phyloP scores from a whole-genome alignment of 495 filamentous ascomycete species.

The Letharia lupina region DNA sequence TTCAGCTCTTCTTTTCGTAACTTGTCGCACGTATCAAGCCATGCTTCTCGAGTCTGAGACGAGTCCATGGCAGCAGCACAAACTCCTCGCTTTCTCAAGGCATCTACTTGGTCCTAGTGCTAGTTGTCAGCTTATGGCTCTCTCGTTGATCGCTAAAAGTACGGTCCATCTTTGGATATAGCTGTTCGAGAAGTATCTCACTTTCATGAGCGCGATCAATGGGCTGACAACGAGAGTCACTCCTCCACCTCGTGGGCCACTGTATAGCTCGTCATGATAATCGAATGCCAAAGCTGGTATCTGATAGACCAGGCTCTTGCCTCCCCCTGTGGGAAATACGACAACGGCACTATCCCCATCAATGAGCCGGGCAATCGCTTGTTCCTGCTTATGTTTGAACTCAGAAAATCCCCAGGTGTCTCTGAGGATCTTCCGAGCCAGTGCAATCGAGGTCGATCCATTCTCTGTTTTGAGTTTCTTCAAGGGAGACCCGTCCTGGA shows the following conservation, averaged over 20 bases:
- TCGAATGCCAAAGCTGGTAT: constrained; percentile 47
- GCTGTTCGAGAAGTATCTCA: not conserved
- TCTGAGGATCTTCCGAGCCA: constrained; percentile 32
- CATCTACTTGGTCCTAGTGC: constrained; percentile 44
- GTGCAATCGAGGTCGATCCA: not conserved
- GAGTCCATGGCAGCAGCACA: constrained; percentile 47
- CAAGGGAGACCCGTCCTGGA: not conserved
- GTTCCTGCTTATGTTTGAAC: constrained; percentile 48
- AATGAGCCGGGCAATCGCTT: constrained; percentile 42
- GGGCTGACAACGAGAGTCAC: constrained; percentile 49
- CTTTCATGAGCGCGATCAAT: constrained; percentile 49
- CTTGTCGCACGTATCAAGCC: constrained; percentile 37
- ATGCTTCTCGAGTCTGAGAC: constrained; percentile 38
- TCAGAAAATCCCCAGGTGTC: constrained; percentile 38
- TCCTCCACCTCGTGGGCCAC: constrained; percentile 29
- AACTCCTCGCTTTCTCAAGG: constrained; percentile 39
- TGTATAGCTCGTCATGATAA: constrained; percentile 34
- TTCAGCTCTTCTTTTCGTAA: constrained; percentile 39
- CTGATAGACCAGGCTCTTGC: constrained; percentile 52
- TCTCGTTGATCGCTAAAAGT: not conserved
- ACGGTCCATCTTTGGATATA: not conserved
- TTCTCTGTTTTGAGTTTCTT: constrained; percentile 7
- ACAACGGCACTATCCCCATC: constrained; percentile 42
- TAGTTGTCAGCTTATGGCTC: not conserved
- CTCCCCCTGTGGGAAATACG: constrained; percentile 53